Evolutionary conservation across 805 yeast genomes (phyloP), one percentile per base, ranked within the genome.

Genomic region (Saccharomycopsis oosterbeekiorum): DNA sequence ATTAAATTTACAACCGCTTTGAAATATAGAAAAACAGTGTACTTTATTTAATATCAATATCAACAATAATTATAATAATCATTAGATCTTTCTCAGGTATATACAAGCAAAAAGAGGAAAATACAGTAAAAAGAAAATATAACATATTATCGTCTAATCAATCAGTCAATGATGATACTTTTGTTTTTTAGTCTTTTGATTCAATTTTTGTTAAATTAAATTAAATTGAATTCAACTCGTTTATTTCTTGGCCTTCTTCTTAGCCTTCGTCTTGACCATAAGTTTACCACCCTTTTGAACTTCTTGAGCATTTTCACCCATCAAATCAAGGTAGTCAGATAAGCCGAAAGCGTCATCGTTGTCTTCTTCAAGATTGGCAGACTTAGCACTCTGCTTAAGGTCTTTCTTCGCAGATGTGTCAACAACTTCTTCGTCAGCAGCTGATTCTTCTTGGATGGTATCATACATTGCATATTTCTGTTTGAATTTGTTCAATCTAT

Each of bases 401-500:
- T 68, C 71, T 3, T 72, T 68, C 66, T 73, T 69, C 63, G 74
- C 74, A 17, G 54, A 41, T 29, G 36, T n/a, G 29, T 53, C 29
- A 10, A 39, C 56, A 12, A 15, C 39, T 24, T 55, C 24, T 40
- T 53, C 12, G 12, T 53, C 41, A 15, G 59, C 64, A 29, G 61
- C 62, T 40, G 60, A 64, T 41, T 56, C 61, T n/a, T 60, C 54
- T 19, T 57, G 34, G 26, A 61, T 63, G 34, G 60, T 34, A 17
- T 60, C 41, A 10, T 53, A 84, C 17, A 77, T 74, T 1, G 86
- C 74, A 70, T 80, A 88, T 71, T 80, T 86, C 71, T 82, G 81
- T 71, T 83, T 86, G 78, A 88, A 88, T 72, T 81, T 85, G 72
- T 81, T 84, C 69, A 92, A 75, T 72, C 85, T 86, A 68, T 96